These are phyloP conservation scores for Laburnicola sp. DNA, from an alignment of 2,329 filamentous ascomycete genomes.

Conservation along the genomic window DNA sequence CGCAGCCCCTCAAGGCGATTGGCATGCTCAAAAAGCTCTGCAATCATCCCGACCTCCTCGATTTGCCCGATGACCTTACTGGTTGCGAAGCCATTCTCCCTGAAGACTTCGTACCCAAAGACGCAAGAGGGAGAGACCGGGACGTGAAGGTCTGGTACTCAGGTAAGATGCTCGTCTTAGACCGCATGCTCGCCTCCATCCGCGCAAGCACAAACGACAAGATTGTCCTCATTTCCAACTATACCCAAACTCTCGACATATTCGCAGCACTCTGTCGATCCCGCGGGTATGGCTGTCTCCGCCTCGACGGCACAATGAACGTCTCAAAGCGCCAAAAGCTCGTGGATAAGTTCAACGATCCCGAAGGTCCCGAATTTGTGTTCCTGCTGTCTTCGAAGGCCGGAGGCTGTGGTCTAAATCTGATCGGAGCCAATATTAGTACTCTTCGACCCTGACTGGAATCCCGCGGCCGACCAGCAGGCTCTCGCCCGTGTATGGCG, in stretches of 20 bases:
- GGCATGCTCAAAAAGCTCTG: slow-evolving; percentile 97
- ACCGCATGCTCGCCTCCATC: slow-evolving; percentile 94
- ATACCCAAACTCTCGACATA: slow-evolving; percentile 92
- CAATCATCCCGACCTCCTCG: slow-evolving; percentile 93
- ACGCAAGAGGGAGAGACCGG: slow-evolving; percentile 82
- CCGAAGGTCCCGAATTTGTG: slow-evolving; percentile 84
- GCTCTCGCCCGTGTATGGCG: slow-evolving; percentile 97
- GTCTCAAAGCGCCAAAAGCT: slow-evolving; percentile 96
- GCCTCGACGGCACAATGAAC: slow-evolving; percentile 96
- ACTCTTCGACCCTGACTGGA: slow-evolving; percentile 94
- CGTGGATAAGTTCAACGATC: slow-evolving; percentile 97
- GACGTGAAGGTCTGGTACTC: slow-evolving; percentile 96
- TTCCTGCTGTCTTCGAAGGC: slow-evolving; percentile 97
- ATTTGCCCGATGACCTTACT: slow-evolving; percentile 79
- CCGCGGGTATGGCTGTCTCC: slow-evolving; percentile 80
- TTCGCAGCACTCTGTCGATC: slow-evolving; percentile 89
- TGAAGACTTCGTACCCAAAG: slow-evolving; percentile 85
- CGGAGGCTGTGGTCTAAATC: slow-evolving; percentile 92
- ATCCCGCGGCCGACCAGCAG: slow-evolving; percentile 95
- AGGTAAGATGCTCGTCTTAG: slow-evolving; percentile 97
- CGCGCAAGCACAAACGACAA: slow-evolving; percentile 97
- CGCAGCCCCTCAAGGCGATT: slow-evolving; percentile 94
- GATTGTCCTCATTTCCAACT: slow-evolving; percentile 98
- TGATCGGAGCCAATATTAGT: slow-evolving; percentile 93
- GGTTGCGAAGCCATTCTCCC: slow-evolving; percentile 82